Evolutionary conservation across 1,284 basidiomycete genomes (phyloP).

Genomic region (Trichosporon sp.): DNA sequence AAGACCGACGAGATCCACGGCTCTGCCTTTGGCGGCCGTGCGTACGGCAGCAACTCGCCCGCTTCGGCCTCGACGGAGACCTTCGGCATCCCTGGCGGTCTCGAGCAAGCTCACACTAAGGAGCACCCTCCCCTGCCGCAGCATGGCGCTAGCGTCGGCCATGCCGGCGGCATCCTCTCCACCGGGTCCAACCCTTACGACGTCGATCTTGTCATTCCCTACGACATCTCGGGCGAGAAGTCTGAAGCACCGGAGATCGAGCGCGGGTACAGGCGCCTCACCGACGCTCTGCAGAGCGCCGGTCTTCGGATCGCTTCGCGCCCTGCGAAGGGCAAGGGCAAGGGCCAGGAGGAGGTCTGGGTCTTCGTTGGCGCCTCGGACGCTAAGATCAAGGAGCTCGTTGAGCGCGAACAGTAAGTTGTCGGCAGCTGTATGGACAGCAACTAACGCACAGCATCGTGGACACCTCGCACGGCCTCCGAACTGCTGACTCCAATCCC

Average conservation of each 20-base stretch:
- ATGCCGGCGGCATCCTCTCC: background rate
- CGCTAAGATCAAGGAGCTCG: slow-evolving; percentile 59
- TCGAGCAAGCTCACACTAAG: background rate
- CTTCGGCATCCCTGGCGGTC: background rate
- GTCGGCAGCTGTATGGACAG: background rate
- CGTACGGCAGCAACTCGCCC: background rate
- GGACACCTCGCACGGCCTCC: slow-evolving; percentile 49
- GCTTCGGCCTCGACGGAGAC: background rate
- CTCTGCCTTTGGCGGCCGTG: background rate
- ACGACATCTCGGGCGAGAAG: slow-evolving; percentile 20
- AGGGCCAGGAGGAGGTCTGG: slow-evolving; percentile 64
- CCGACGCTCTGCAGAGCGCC: slow-evolving; percentile 30
- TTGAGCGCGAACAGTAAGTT: slow-evolving; percentile 69
- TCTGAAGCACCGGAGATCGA: background rate
- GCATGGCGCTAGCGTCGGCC: background rate
- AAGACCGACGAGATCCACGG: background rate
- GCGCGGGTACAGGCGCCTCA: slow-evolving; percentile 27
- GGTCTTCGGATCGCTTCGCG: slow-evolving; percentile 36
- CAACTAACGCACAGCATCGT: slow-evolving; percentile 18
- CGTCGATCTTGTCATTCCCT: slow-evolving; percentile 45
- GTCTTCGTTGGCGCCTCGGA: slow-evolving; percentile 71
- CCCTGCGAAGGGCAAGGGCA: slow-evolving; percentile 48
- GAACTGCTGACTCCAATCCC: slow-evolving; percentile 58
- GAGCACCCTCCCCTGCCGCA: background rate
- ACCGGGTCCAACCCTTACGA: slow-evolving; percentile 31